Conservation (phyloP, 768 basidiomycete species). For the Kwoniella botswanensis region DNA sequence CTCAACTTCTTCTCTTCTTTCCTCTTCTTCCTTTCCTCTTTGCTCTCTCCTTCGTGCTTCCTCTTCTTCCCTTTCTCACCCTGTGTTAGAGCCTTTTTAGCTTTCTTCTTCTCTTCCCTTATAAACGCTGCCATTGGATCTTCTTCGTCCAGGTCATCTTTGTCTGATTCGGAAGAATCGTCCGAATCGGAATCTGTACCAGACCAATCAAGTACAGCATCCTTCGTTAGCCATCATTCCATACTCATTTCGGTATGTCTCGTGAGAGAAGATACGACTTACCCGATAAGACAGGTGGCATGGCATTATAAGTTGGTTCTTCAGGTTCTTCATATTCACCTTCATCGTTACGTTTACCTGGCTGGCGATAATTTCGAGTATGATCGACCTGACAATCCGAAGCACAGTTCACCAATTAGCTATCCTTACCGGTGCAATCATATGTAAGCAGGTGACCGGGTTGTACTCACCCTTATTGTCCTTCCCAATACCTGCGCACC, state of each 20-base stretch:
- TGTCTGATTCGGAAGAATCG: constrained; percentile 43
- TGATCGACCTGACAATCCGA: constrained; percentile 53
- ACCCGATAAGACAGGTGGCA: constrained; percentile 74
- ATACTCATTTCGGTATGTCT: no score
- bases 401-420: no score
- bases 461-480: constrained; percentile 78
- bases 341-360: constrained; percentile 72
- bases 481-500: constrained; percentile 85
- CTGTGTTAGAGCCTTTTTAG: constrained; percentile 43
- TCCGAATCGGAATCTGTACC: constrained; percentile 20
- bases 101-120: constrained; percentile 66
- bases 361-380: constrained; percentile 83
- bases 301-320: constrained; percentile 84
- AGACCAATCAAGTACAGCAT: constrained; percentile 16
- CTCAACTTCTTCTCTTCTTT: constrained; percentile 77
- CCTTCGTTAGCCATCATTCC: background rate
- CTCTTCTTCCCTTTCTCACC: constrained; percentile 65
- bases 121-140: constrained; percentile 98
- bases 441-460: no score
- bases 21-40: constrained; percentile 71
- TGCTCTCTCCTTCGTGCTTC: constrained; percentile 63
- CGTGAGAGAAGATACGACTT: constrained; percentile 25
- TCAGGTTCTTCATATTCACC: constrained; percentile 87
- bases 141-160: constrained; percentile 78
- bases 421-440: no score